Base-by-base conservation (phyloP, 805 yeast genomes). In the Yamadazyma ubonensis region DNA sequence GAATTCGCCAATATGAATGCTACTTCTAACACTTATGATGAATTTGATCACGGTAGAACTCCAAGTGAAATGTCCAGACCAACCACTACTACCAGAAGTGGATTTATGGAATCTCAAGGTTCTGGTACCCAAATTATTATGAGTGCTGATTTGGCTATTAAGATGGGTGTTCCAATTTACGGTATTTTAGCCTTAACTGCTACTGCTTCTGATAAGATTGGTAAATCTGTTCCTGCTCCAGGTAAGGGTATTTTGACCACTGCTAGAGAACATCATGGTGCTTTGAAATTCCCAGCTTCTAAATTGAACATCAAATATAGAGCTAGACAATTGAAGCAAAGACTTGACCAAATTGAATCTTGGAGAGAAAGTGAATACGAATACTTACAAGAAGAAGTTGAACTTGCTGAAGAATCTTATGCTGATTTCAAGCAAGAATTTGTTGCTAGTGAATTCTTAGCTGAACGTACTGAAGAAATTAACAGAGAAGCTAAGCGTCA, bases 71-170 rank as follows among this genome's bases (percentile, higher is more conserved):
- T 93, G 98, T 91, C 98, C 19, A 86, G 99, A 72, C 99, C 99
- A 42, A 78, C 97, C 40, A 90, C 99, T 38, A 84, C 97, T 29
- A 75, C 96, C 33, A 86, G 99, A 78, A 77, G 83, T 54, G 99
- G 99, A 55, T 93, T 93, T 76, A 93, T 93, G 98, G 99, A 93
- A 76, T 83, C 99, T 29, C 99, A 93, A 71, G 99, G 99, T 76
- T 80, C 98, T 39, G 99, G 99, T 81, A 85, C 87, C 54, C 97
- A 93, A 75, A 83, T 93, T 50, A 79, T 93, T 50, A 93, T 93
- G 99, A 78, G 81, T 51, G 99, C 97, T 39, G 88, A 84, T 52
- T 73, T 93, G 51, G 99, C 99, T 27, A 57, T 93, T 52, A 80
- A 84, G 62, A 93, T 93, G 99, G 99, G 99, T 74, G 97, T 95